Conservation (phyloP, 176 grass and related monocot genomes). For the Zea luxurians region DNA sequence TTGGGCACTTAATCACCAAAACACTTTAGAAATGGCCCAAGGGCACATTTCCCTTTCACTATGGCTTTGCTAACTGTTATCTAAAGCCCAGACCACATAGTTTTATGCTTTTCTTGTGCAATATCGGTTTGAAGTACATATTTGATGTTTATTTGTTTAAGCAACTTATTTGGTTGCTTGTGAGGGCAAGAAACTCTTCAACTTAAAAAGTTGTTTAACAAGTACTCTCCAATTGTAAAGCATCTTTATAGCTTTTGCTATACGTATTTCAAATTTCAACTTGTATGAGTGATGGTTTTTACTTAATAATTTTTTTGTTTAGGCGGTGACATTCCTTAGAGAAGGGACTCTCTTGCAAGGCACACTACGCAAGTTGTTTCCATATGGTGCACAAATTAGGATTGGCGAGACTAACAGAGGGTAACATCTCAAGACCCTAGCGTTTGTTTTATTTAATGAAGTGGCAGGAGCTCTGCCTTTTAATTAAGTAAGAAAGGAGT, state of each 20-base stretch:
- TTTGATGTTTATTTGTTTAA: neutral
- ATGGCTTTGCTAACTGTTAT: constrained; percentile 1
- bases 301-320: constrained; percentile 15
- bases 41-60: too few relatives aligned
- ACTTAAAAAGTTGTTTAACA: neutral
- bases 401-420: constrained; percentile 78
- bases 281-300: neutral
- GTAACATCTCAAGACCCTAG: constrained; percentile 43
- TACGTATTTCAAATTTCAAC: constrained; percentile 2
- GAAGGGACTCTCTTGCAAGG: constrained; percentile 84
- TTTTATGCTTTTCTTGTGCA: neutral
- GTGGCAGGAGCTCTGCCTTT: too few relatives aligned
- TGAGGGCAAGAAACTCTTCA: neutral
- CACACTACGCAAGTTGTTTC: constrained; percentile 64
- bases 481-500: too few relatives aligned
- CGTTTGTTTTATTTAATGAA: too few relatives aligned
- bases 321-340: constrained; percentile 67
- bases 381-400: constrained; percentile 80
- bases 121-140: constrained; percentile 9
- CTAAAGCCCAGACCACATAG: neutral
- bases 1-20: too few relatives aligned
- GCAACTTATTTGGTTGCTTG: constrained; percentile 1
- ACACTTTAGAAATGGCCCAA: too few relatives aligned
- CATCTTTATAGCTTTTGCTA: neutral
- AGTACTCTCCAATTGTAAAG: constrained; percentile 6